phyloP scores from a whole-genome alignment of 257 asterid genomes.

The Sherardia arvensis region DNA sequence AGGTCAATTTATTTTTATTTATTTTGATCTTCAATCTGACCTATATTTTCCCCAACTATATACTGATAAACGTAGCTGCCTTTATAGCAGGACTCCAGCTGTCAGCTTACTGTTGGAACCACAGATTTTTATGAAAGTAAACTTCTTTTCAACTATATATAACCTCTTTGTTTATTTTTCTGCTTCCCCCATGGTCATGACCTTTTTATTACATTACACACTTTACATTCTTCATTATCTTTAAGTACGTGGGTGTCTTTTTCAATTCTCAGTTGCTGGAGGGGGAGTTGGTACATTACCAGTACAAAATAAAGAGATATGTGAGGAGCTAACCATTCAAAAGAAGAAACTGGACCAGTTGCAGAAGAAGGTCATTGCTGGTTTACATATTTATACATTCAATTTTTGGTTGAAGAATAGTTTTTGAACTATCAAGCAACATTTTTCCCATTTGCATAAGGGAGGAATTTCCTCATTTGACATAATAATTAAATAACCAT shows the following conservation, averaged over 20 bases:
- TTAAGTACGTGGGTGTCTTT: constrained; percentile 8
- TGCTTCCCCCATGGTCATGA: background rate
- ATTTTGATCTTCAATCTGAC: constrained; percentile 7
- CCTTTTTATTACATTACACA: background rate
- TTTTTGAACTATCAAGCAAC: background rate
- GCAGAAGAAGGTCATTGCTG: constrained; percentile 52
- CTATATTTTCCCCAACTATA: constrained; percentile 7
- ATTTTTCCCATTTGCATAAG: background rate
- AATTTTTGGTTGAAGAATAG: background rate
- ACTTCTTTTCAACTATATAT: background rate
- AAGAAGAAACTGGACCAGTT: constrained; percentile 66
- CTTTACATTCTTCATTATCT: constrained; percentile 8
- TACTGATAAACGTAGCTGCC: constrained; percentile 22
- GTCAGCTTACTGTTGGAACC: constrained; percentile 27
- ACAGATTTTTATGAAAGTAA: constrained; percentile 48
- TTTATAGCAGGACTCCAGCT: constrained; percentile 49
- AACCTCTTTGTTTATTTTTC: constrained; percentile 2
- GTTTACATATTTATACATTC: constrained; percentile 1
- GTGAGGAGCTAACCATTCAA: constrained; percentile 41
- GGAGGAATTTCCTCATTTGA: background rate
- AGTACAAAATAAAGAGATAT: constrained; percentile 44
- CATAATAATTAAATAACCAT: constrained; percentile 10
- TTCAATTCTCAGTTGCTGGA: constrained; percentile 39
- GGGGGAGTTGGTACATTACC: constrained; percentile 33
- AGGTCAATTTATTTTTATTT: constrained; percentile 37